Conservation (phyloP, 306 rosid species). For the Rosa lucieae region DNA sequence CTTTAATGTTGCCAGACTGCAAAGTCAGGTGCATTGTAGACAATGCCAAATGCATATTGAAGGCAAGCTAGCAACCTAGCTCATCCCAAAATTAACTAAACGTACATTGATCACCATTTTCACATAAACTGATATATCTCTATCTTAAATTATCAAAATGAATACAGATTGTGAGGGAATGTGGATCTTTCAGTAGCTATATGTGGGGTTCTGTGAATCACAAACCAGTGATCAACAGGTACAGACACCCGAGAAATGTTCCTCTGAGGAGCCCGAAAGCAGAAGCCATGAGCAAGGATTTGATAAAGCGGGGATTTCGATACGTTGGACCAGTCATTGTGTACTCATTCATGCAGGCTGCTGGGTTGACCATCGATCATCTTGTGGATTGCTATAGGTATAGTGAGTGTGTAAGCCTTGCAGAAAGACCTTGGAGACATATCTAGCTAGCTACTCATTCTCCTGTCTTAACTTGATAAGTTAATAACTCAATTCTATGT, state of each 20-base stretch:
- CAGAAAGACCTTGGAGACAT: conserved; percentile 99
- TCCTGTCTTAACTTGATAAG: background rate
- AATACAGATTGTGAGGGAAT: conserved; percentile 69
- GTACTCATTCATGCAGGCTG: conserved; percentile 96
- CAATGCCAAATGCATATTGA: conserved; percentile 85
- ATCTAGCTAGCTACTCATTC: conserved; percentile 32
- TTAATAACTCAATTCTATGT: background rate
- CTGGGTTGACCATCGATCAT: conserved; percentile 90
- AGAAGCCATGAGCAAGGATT: conserved; percentile 83
- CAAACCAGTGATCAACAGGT: conserved; percentile 75
- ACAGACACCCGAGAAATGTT: conserved; percentile 79
- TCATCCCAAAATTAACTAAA: background rate
- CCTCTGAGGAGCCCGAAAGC: conserved; percentile 89
- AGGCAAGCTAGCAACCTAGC: conserved; percentile 48
- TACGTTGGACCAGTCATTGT: conserved; percentile 93
- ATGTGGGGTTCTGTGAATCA: conserved; percentile 86
- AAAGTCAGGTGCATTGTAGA: conserved; percentile 84
- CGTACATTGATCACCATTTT: background rate
- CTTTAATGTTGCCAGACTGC: conserved; percentile 67
- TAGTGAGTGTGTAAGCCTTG: conserved; percentile 77
- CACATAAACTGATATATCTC: background rate
- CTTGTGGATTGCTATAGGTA: conserved; percentile 87
- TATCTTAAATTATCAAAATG: background rate
- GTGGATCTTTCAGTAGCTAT: conserved; percentile 86
- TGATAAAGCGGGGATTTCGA: conserved; percentile 74